Conservation (phyloP, 2,329 filamentous ascomycete species). For the Penicillium sp. region DNA sequence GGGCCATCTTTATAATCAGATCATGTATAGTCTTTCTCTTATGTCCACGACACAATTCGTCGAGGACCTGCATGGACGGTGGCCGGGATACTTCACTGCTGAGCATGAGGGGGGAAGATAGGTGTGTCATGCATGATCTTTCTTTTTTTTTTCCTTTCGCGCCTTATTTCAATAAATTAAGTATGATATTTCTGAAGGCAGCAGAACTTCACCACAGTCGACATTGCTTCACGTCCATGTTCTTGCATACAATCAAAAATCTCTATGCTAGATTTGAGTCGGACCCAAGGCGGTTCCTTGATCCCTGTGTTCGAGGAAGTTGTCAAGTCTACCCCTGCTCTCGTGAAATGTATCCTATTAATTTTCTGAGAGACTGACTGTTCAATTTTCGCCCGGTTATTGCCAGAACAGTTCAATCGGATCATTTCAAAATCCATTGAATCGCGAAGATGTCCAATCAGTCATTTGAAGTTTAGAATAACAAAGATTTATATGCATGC, state of each 20-base stretch:
- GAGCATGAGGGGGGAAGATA: constrained; percentile 18
- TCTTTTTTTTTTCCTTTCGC: neutral
- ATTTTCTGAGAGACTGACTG: neutral
- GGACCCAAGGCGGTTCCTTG: constrained; percentile 18
- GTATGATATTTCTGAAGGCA: constrained; percentile 4
- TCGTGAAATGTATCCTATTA: neutral
- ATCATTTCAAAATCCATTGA: neutral
- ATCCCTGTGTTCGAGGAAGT: neutral
- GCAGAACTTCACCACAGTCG: constrained; percentile 17
- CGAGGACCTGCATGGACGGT: constrained; percentile 55
- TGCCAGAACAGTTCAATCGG: too few relatives aligned
- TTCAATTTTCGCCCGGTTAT: neutral
- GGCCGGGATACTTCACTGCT: constrained; percentile 45
- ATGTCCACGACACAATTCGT: constrained; percentile 35
- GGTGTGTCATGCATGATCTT: constrained; percentile 9
- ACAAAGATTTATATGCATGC: too few relatives aligned
- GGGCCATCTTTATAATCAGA: constrained; percentile 29
- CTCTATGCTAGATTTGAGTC: constrained; percentile 14
- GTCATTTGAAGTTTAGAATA: too few relatives aligned
- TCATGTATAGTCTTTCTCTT: constrained; percentile 27
- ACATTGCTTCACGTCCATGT: constrained; percentile 27
- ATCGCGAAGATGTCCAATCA: neutral
- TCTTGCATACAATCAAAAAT: constrained; percentile 27
- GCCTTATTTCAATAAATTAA: too few relatives aligned
- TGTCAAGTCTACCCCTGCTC: neutral